Conservation (phyloP, 805 yeast species). For the Kuraishia capsulata region DNA sequence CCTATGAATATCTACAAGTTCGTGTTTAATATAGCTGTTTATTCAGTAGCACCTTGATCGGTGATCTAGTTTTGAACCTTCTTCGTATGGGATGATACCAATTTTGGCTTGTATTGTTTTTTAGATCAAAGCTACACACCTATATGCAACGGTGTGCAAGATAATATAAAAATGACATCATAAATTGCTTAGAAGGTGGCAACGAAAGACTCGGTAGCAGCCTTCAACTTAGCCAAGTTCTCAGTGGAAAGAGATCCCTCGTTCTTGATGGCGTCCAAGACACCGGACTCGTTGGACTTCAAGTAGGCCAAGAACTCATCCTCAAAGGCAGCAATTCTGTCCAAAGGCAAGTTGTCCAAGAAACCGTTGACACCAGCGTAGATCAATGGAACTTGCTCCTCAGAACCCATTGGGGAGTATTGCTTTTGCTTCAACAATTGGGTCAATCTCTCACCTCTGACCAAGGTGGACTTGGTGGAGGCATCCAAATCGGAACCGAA, state of each 20-base stretch:
- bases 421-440: conserved; percentile 98
- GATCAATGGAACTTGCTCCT: conserved; percentile 97
- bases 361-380: conserved; percentile 99
- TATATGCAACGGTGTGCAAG: too few relatives aligned
- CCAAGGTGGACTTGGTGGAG: conserved; percentile 96
- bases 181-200: conserved; percentile 61
- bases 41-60: too few relatives aligned
- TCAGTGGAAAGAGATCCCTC: conserved; percentile 90
- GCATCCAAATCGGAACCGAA: conserved; percentile 99
- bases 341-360: conserved; percentile 81
- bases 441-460: conserved; percentile 99
- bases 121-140: too few relatives aligned
- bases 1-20: too few relatives aligned
- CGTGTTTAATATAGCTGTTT: too few relatives aligned
- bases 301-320: conserved; percentile 84
- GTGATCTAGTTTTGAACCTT: too few relatives aligned
- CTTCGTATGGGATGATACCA: too few relatives aligned
- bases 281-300: conserved; percentile 79
- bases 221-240: conserved; percentile 75
- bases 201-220: conserved; percentile 87
- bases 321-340: conserved; percentile 88
- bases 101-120: too few relatives aligned
- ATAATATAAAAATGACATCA: conserved; percentile 3
- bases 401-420: conserved; percentile 94
- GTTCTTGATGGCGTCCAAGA: conserved; percentile 76